A percentile compares a stretch with the other conserved stretches of the same genome.
phyloP scores from a whole-genome alignment of 257 asterid species.

The Galeopsis tetrahit region DNA sequence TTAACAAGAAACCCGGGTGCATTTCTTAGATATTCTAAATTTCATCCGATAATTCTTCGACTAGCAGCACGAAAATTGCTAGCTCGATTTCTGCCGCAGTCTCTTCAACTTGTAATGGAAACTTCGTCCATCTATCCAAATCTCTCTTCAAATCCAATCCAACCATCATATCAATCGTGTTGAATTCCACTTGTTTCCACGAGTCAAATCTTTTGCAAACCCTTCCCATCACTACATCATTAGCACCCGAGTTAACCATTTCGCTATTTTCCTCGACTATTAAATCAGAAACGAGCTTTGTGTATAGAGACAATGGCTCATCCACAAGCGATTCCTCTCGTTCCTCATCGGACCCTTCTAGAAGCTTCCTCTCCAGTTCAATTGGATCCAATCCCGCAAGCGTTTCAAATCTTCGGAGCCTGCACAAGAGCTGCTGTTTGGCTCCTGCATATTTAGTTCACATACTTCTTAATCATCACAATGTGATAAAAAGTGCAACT shows the following conservation, averaged over 20 bases:
- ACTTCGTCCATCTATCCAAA: constrained; percentile 49
- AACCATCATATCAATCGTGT: constrained; percentile 70
- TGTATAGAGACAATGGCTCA: constrained; percentile 32
- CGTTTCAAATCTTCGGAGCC: constrained; percentile 75
- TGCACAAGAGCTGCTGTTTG: constrained; percentile 68
- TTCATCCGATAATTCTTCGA: constrained; percentile 55
- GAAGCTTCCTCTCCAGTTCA: constrained; percentile 73
- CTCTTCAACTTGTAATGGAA: constrained; percentile 46
- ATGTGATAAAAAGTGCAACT: constrained; percentile 9
- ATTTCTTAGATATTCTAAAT: constrained; percentile 10
- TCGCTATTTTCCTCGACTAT: constrained; percentile 54
- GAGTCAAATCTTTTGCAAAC: constrained; percentile 54
- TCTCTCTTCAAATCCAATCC: constrained; percentile 55
- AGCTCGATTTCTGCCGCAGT: constrained; percentile 53
- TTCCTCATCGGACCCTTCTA: constrained; percentile 57
- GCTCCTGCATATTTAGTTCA: constrained; percentile 56
- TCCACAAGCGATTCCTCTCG: constrained; percentile 27
- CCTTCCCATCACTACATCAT: constrained; percentile 44
- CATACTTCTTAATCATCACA: constrained; percentile 14
- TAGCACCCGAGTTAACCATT: constrained; percentile 29
- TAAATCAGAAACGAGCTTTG: constrained; percentile 59
- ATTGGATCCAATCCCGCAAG: constrained; percentile 81
- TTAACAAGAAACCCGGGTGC: background rate
- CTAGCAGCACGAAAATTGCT: constrained; percentile 40
- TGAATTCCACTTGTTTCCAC: constrained; percentile 51